Percentiles rank a stretch among this genome's conserved stretches.
These are phyloP conservation scores for Pythium scleroteichum DNA, from an alignment of 352 stramenopile genomes.

Conservation along the genomic window DNA sequence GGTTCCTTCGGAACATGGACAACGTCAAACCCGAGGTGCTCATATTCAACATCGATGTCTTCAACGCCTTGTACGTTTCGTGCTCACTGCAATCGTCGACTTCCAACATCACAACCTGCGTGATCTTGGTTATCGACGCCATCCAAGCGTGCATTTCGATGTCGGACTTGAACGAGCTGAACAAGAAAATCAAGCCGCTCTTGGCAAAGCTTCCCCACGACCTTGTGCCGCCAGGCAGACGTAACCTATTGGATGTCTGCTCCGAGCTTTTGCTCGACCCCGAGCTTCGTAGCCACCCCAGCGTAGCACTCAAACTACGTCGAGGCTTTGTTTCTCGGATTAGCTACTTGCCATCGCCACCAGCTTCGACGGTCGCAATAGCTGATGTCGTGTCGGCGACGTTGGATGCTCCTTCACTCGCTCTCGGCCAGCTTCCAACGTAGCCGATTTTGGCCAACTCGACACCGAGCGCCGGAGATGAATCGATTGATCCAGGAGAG, in stretches of 20 bases:
- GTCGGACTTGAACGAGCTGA: constrained; percentile 8
- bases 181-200: constrained; percentile 7
- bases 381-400: not conserved
- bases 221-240: not conserved
- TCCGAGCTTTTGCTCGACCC: too few species aligned
- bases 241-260: not conserved
- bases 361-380: not conserved
- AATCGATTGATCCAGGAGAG: too few species aligned
- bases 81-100: constrained; percentile 25
- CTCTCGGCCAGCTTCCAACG: too few species aligned
- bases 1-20: constrained; percentile 25
- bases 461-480: too few species aligned
- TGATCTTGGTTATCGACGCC: constrained; percentile 33
- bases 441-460: too few species aligned
- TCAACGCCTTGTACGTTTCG: constrained; percentile 42
- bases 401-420: too few species aligned
- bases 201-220: constrained; percentile 18
- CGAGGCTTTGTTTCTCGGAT: too few species aligned
- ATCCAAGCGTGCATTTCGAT: constrained; percentile 17
- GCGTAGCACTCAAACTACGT: too few species aligned
- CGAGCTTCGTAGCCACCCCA: too few species aligned
- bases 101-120: constrained; percentile 23
- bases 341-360: too few species aligned
- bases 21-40: constrained; percentile 44
- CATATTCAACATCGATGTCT: constrained; percentile 56